Base-by-base conservation (phyloP, 1,284 basidiomycete genomes). In the Sporisorium graminicola region DNA sequence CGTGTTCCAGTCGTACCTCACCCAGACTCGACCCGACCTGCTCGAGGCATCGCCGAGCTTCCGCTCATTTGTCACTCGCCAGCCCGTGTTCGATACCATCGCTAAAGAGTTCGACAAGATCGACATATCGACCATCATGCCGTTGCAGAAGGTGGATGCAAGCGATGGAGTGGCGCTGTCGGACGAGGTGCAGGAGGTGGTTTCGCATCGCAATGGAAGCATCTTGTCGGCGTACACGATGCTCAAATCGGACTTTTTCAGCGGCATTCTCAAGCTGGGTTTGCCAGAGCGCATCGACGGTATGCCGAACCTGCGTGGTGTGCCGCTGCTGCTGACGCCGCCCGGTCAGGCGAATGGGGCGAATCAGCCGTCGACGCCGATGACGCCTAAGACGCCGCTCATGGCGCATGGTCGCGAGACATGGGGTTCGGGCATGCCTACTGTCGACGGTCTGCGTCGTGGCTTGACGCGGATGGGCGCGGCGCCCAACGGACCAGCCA, bases 171-270 rank as follows among this genome's bases (percentile, higher is more conserved):
- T 93, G 80, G 94, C 94, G 9, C 90, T 93, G 56, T 82, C 84
- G 64, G 78, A 83, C 50, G 83, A 85, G 66, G 83, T 85, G 58
- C 78, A 84, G 52, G 84, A 84, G 22, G 85, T 86, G 14, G 95
- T 99, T 16, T 89, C 91, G 27, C 93, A 92, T 80, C 91, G 97
- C 55, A 90, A 90, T 6, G 97, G 97, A 7, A 91, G 89, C 65
- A 93, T 99, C 68, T 87, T 99, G 1, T 96, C 94, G 3, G 92
- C 93, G 0, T 94, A 92, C 14, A 96, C 95, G 0, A 98, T 99
- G 81, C 89, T 99, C 83, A 99, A 99, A 88, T 95, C 93, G 63
- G 95, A 98, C 86, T 95, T 98, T 88, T 98, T 98, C 89, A 76
- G 76, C 31, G 84, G 84, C 12, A 82, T 85, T 54, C 62, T 82